Evolutionary conservation across 1,284 basidiomycete species (phyloP).

Genomic region (Pulveroboletus sp.): DNA sequence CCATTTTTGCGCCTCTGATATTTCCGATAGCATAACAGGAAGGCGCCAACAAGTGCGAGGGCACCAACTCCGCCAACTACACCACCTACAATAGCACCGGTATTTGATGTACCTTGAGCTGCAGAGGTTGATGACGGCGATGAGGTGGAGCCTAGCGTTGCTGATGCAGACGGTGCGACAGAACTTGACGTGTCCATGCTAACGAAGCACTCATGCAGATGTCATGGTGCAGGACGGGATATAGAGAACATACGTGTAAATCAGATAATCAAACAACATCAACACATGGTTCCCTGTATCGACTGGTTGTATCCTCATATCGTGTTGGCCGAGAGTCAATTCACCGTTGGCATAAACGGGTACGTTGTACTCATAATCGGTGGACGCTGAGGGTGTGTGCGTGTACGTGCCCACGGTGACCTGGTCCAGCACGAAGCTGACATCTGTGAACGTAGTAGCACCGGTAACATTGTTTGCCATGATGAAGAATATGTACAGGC

Average conservation of each 20-base stretch:
- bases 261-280: slow-evolving; percentile 21
- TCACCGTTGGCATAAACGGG: slow-evolving; percentile 17
- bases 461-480: neutral
- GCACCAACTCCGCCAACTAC: neutral
- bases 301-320: slow-evolving; percentile 8
- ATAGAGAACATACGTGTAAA: slow-evolving; percentile 16
- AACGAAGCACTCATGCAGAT: neutral
- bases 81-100: slow-evolving; percentile 11
- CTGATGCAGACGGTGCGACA: neutral
- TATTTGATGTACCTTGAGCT: neutral
- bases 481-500: slow-evolving; percentile 26
- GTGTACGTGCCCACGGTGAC: neutral
- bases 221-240: rapidly evolving
- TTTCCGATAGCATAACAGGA: slow-evolving; percentile 3
- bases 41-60: neutral
- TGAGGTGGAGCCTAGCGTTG: neutral
- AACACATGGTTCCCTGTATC: neutral
- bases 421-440: slow-evolving; percentile 16
- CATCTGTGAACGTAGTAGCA: neutral
- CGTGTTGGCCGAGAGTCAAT: slow-evolving; percentile 10
- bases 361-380: slow-evolving; percentile 19
- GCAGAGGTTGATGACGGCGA: neutral
- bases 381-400: neutral
- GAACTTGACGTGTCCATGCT: slow-evolving; percentile 6
- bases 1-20: neutral